These are phyloP conservation scores for Starmerella apis DNA, from an alignment of 805 yeast species.

Conservation along the genomic window DNA sequence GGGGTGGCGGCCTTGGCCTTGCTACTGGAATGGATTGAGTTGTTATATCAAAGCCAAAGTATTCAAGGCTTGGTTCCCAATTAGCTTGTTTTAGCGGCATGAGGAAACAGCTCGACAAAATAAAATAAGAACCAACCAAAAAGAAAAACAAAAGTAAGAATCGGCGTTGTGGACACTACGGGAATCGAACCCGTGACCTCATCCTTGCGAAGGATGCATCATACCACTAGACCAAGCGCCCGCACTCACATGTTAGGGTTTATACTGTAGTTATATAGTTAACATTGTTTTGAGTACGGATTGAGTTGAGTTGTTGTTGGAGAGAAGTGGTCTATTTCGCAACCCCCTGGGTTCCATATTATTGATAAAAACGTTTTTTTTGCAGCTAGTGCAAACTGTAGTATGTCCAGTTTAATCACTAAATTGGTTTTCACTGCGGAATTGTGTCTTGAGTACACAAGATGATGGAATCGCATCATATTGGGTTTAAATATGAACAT, in stretches of 20 bases:
- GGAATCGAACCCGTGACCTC: constrained; percentile 38
- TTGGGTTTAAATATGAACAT: too few relatives aligned
- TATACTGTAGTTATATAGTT: neutral
- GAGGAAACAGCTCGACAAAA: too few relatives aligned
- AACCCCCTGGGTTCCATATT: too few relatives aligned
- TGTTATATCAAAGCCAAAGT: neutral
- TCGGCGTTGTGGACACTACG: constrained; percentile 31
- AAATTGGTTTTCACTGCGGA: too few relatives aligned
- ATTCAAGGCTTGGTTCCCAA: neutral
- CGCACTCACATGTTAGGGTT: neutral
- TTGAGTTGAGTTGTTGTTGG: neutral
- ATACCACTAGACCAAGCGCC: constrained; percentile 89
- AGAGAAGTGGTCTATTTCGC: too few relatives aligned
- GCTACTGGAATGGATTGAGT: neutral
- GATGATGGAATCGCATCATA: too few relatives aligned
- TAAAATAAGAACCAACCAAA: too few relatives aligned
- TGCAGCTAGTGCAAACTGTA: too few relatives aligned
- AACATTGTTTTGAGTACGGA: neutral
- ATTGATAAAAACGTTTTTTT: too few relatives aligned
- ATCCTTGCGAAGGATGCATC: constrained; percentile 51
- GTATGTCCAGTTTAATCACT: too few relatives aligned
- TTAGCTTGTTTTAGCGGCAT: too few relatives aligned
- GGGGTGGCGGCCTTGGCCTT: neutral
- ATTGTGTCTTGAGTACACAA: too few relatives aligned
- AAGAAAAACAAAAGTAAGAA: constrained; percentile 11